Evolutionary conservation across 768 basidiomycete species (phyloP).

Genomic region (Holtermannia corniformis): DNA sequence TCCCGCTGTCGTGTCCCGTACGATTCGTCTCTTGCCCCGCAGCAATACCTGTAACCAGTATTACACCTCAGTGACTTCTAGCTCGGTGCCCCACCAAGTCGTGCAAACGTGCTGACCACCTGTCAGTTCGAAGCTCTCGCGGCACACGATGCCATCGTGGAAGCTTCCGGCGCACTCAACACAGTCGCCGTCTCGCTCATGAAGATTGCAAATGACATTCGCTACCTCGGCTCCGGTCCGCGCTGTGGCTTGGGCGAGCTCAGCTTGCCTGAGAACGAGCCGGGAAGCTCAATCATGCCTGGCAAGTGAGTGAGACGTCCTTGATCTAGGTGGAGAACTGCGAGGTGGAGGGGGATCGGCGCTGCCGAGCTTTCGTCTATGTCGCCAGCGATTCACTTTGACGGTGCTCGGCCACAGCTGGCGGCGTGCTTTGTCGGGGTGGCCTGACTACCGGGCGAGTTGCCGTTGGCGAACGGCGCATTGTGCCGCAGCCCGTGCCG

Average conservation of each 20-base stretch:
- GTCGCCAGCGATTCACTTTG: no score
- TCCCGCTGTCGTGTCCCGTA: no score
- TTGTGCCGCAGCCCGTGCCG: no score
- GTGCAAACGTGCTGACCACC: not conserved
- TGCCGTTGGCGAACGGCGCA: no score
- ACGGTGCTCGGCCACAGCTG: no score
- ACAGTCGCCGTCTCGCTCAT: conserved; percentile 91
- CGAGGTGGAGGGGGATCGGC: no score
- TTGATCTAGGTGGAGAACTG: not conserved
- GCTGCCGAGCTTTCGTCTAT: no score
- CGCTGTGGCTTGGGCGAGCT: conserved; percentile 95
- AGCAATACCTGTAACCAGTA: not conserved
- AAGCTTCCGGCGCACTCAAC: conserved; percentile 93
- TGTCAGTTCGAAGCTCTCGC: conserved; percentile 93
- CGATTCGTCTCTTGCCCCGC: no score
- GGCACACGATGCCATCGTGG: conserved; percentile 94
- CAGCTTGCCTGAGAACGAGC: conserved; percentile 92
- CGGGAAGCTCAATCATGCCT: conserved; percentile 98
- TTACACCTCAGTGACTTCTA: not conserved
- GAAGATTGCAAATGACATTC: conserved; percentile 99
- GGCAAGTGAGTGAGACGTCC: conserved; percentile 54
- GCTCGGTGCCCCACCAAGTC: not conserved
- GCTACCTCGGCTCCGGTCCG: conserved; percentile 93
- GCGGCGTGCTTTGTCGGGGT: no score
- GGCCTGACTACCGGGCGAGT: no score